phyloP scores from a whole-genome alignment of 208 protist species.

The Leishmania lainsoni region DNA sequence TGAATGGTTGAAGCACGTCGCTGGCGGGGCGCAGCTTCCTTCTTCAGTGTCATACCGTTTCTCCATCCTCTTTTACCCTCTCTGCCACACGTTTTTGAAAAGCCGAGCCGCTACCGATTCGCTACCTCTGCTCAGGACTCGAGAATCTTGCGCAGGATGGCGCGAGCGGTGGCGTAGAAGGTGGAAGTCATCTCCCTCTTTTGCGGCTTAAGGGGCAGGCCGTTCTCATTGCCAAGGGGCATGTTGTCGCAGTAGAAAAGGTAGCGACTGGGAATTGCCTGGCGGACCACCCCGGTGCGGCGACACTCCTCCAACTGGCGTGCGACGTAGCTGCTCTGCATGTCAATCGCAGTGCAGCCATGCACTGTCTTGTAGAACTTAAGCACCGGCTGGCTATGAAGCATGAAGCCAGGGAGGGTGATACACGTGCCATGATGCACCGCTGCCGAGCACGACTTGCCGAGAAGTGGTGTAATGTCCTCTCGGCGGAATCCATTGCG shows the following conservation, averaged over 20 bases:
- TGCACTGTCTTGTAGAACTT: constrained; percentile 85
- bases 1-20: too few species aligned
- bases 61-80: too few species aligned
- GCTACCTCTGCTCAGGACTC: background rate
- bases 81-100: too few species aligned
- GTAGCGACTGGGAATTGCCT: constrained; percentile 60
- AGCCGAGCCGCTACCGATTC: background rate
- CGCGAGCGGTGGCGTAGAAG: constrained; percentile 63
- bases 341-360: constrained; percentile 73
- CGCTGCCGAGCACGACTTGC: constrained; percentile 34
- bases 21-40: too few species aligned
- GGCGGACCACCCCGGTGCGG: constrained; percentile 57
- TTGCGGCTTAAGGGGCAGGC: constrained; percentile 38
- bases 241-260: constrained; percentile 86
- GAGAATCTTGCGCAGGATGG: constrained; percentile 42
- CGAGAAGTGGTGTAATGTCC: constrained; percentile 54
- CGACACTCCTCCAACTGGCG: constrained; percentile 75
- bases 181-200: constrained; percentile 66
- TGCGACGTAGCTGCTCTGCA: constrained; percentile 87
- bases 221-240: constrained; percentile 71
- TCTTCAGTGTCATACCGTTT: too few species aligned
- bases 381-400: constrained; percentile 73
- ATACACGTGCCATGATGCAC: constrained; percentile 62
- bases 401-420: constrained; percentile 75
- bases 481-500: constrained; percentile 34